These are phyloP conservation scores for Raphanus hybrid DNA, from an alignment of 441 rosid genomes.

Conservation along the genomic window DNA sequence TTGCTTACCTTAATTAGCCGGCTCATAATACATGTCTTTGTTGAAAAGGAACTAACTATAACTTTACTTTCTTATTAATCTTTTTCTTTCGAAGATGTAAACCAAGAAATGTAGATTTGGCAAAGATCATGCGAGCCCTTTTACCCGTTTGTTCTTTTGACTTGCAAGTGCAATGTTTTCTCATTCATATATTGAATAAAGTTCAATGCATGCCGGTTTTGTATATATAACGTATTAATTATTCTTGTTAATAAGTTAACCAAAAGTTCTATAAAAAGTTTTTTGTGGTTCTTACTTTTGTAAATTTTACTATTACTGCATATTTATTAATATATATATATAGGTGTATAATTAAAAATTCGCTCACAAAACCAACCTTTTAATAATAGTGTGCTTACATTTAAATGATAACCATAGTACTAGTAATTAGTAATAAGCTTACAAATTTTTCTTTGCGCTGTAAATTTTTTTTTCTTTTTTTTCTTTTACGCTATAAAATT, in stretches of 20 bases:
- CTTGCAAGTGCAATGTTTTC: background rate
- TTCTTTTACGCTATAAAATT: background rate
- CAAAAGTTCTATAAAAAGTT: background rate
- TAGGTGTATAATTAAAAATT: background rate
- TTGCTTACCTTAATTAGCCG: conserved; percentile 18
- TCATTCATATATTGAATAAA: background rate
- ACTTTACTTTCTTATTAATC: background rate
- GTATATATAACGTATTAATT: background rate
- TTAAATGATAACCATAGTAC: background rate
- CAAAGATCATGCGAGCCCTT: conserved; percentile 22
- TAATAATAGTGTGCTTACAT: background rate
- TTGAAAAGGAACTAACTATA: conserved; percentile 10
- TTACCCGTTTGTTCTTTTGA: background rate
- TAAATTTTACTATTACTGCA: background rate
- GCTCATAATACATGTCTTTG: conserved; percentile 3
- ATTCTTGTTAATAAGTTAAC: conserved; percentile 3
- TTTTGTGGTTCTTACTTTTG: background rate
- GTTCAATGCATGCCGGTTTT: background rate
- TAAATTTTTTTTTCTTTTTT: too few species aligned
- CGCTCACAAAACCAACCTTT: background rate
- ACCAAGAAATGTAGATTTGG: conserved; percentile 13
- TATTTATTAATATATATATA: background rate
- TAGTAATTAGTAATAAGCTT: background rate
- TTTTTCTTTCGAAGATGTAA: background rate
- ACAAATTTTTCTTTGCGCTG: background rate